Base-by-base conservation (phyloP, 768 basidiomycete species). In the Termitomyces sp. region DNA sequence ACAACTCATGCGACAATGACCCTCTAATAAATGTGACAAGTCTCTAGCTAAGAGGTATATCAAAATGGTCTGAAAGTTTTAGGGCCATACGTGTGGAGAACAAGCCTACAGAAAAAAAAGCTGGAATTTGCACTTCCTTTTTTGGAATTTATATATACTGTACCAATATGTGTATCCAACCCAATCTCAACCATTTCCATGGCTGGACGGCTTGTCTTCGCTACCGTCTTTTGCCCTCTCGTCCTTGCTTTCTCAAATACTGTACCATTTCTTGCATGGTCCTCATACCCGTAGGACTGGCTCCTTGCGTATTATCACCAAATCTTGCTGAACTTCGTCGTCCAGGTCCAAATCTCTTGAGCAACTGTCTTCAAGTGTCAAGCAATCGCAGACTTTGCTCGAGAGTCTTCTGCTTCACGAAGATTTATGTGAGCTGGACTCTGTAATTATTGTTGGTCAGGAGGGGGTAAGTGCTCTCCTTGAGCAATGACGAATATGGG, bases 261-360 rank as follows among this genome's bases (percentile, higher is more conserved):
- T 0, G 67, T 74, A 5, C 89, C 89, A 9, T 65, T 91, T 14
- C 68, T 91, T 2, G 81, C 82, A 11, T 91, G 90, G 89, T 82
- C 88, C 1, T 88, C 87, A 23, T 73, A 79, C 43, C 77, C 75
- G 89, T 88, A 66, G n/a, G 62, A 59, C 21, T 40, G 54, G 23
- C 49, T 14, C 21, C 19, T n/a, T 52, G 19, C 49, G 30, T n/a
- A 34, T 49, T 19, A 23, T 41, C 48, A 47, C 37, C 50, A 44
- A 59, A 52, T 32, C n/a, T 59, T 17, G 43, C 25, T 35, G 14
- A 51, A 32, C 21, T 23, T 21, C 5, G 17, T 17, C 14, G 9
- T 42, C 28, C 39, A 88, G 86, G 57, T 83, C 81, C 46, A 68
- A 69, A 61, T 67, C 72, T 25, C 76, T 88, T 49, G 72, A 75